Evolutionary conservation across 495 filamentous ascomycete genomes (phyloP), one percentile per base, ranked within the genome.

Genomic region (Penicillium waksmanii): DNA sequence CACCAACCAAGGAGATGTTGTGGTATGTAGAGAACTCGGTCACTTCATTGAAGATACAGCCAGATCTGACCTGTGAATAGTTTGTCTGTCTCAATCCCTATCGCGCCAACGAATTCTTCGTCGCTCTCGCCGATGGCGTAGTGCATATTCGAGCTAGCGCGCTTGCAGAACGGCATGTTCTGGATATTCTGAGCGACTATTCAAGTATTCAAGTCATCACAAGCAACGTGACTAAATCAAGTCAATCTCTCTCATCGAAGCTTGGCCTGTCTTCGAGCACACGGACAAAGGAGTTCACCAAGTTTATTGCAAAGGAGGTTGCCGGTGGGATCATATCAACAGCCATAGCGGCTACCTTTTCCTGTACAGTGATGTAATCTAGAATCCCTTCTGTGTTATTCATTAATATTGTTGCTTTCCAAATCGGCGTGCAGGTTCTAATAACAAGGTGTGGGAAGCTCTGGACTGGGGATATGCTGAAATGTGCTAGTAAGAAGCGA

Each of bases 121-220:
- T 56, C 42, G 53, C 53, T 3, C 42, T 56, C n/a, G 53, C 53
- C 7, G 53, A 56, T 47, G 53, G 53, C 11, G 46, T 56, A 3
- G 53, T 56, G n/a, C 53, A 56, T 47, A 56, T 56, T 44, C 42
- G 53, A 15, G 53, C 53, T 1, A 56, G 53, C 11, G 54, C 54
- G 8, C 17, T 56, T 1, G 54, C 47, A 15, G 54, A 56, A 35
- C 48, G 43, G 18, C 43, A 56, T 49, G 54, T 56, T n/a, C 18
- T 48, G 7, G 18, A 49, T n/a, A 36, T 49, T 25, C 33, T 56
- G 44, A 23, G 5, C 17, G 42, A 56, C 33, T 56, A 56, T 38
- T 17, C 54, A 1, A 38, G 35, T 7, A 34, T 48, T 23, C 34
- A 44, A 34, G 54, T 56, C 3, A 46, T 48, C 11, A 38, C 44